These are phyloP conservation scores for Neodidymelliopsis sp. DNA, from an alignment of 2,329 filamentous ascomycete species.

Conservation along the genomic window DNA sequence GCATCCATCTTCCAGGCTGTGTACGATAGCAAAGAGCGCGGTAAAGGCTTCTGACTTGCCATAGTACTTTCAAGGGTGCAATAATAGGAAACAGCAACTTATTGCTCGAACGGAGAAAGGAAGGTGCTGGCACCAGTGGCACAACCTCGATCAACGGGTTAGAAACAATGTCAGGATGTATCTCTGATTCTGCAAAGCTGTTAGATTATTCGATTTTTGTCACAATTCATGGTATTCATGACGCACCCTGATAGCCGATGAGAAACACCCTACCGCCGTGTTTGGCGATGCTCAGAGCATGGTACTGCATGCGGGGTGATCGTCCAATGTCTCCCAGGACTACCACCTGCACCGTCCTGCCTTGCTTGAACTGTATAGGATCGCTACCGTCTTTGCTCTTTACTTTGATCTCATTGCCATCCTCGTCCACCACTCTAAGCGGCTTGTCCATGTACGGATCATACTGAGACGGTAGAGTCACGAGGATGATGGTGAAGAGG, in stretches of 20 bases:
- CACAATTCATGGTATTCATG: not conserved
- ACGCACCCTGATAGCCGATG: conserved; percentile 81
- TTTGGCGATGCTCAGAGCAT: conserved; percentile 89
- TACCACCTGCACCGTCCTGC: conserved; percentile 76
- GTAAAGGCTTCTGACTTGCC: conserved; percentile 78
- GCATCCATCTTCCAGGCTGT: conserved; percentile 79
- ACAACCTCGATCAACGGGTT: conserved; percentile 75
- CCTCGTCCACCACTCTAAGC: conserved; percentile 29
- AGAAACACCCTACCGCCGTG: conserved; percentile 82
- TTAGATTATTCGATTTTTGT: not conserved
- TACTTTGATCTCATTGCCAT: conserved; percentile 32
- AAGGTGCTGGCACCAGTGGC: conserved; percentile 72
- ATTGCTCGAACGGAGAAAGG: conserved; percentile 69
- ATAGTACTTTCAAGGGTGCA: conserved; percentile 84
- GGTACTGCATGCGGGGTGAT: conserved; percentile 98
- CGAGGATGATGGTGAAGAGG: conserved; percentile 58
- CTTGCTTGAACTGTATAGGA: conserved; percentile 36
- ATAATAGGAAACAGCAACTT: conserved; percentile 78
- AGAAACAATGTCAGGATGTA: conserved; percentile 77
- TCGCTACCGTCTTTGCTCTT: conserved; percentile 32
- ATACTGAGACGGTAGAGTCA: conserved; percentile 63
- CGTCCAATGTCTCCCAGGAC: conserved; percentile 95
- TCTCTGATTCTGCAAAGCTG: conserved; percentile 71
- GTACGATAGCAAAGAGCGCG: conserved; percentile 75
- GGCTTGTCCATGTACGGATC: conserved; percentile 47